Evolutionary conservation across 306 rosid species (phyloP), one percentile per base, ranked within the genome.

Genomic region (Begonia fuchsioides): DNA sequence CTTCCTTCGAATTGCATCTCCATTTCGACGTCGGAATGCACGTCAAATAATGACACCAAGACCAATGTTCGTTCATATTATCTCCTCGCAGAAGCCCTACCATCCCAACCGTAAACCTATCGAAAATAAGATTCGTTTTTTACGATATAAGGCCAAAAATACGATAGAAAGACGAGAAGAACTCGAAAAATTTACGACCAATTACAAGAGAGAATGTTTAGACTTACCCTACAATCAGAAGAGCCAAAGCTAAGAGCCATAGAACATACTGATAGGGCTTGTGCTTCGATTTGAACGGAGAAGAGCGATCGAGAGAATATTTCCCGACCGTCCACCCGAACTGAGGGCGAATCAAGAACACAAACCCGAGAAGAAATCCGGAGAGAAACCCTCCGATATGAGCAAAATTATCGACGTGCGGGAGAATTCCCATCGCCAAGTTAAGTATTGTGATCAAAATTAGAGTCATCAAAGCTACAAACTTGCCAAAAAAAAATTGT

Each of bases 391-490:
- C 63, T 50, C 63, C 63, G 11, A 58, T 58, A 50, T 58, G 63
- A 19, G 63, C 63, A 32, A 49, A 58, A 49, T 58, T 58, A 58
- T 58, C 63, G 3, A 58, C 63, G 5, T 58, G 63, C 5, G 63
- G 63, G 38, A 58, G 63, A 13, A 58, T 43, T 10, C 63, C 63
- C 14, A 58, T 12, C 3, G 55, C 63, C 55, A 58, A 50, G 50
- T 58, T 58, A 41, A 58, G 14, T 40, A 11, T 14, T 13, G 50
- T 43, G 50, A 58, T 49, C 49, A 58, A 18, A 26, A 58, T 13
- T 14, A 58, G 63, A 6, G 63, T 58, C 63, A 49, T 44, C 47
- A 58, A 50, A 12, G 63, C 63, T 58, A 55, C 63, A 58, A 58
- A 45, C 63, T 26, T 58, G 32, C 32, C 32, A 20, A 20, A 20